phyloP scores from a whole-genome alignment of 371 early-diverging fungal genomes.

The Mortierella sp. region DNA sequence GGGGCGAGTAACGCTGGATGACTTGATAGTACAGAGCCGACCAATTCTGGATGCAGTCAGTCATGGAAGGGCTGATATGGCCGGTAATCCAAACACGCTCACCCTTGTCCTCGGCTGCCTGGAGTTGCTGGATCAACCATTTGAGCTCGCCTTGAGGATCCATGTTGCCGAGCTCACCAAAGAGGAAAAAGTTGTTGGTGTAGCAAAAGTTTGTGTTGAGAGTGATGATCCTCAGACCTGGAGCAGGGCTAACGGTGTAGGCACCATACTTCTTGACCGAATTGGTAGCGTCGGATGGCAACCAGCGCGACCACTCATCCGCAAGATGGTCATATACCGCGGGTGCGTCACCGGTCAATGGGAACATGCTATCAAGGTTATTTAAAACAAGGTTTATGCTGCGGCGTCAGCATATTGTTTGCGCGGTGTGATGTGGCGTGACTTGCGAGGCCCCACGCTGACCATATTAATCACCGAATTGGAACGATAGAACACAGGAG shows the following conservation, averaged over 20 bases:
- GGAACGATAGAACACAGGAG: too few relatives aligned
- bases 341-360: slow-evolving; percentile 53
- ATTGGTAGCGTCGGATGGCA: slow-evolving; percentile 38
- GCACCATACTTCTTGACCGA: slow-evolving; percentile 57
- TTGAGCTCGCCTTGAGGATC: slow-evolving; percentile 63
- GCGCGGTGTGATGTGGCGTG: too few relatives aligned
- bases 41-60: slow-evolving; percentile 65
- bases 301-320: slow-evolving; percentile 62
- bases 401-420: too few relatives aligned
- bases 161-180: slow-evolving; percentile 26
- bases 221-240: slow-evolving; percentile 63
- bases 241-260: slow-evolving; percentile 55
- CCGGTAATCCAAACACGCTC: slow-evolving; percentile 69
- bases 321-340: slow-evolving; percentile 62
- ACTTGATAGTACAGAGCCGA: slow-evolving; percentile 67
- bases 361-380: slow-evolving; percentile 54
- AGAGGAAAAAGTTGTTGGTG: slow-evolving; percentile 56
- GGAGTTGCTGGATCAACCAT: slow-evolving; percentile 61
- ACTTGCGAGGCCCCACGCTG: too few relatives aligned
- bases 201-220: slow-evolving; percentile 73
- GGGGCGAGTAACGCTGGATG: slow-evolving; percentile 64
- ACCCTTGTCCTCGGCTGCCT: slow-evolving; percentile 61
- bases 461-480: too few relatives aligned
- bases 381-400: not conserved
- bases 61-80: slow-evolving; percentile 63